Percentiles rank a stretch among this genome's conserved stretches.
Evolutionary conservation across 1,284 basidiomycete genomes (phyloP).

Genomic region (Macrocystidia cucumis): DNA sequence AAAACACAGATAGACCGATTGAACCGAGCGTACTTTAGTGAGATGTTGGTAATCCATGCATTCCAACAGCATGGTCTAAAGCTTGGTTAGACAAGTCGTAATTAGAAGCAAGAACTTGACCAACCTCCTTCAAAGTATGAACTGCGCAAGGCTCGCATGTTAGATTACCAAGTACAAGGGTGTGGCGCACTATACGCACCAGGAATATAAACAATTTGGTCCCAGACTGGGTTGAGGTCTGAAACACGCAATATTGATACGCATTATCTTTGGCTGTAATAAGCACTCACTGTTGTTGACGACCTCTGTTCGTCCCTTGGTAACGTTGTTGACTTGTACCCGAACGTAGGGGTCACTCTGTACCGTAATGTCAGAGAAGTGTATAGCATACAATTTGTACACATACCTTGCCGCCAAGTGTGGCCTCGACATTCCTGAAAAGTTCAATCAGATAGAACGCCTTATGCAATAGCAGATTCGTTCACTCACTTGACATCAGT

Average conservation of each 20-base stretch:
- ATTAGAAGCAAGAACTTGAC: conserved; percentile 6
- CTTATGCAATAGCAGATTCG: conserved; percentile 8
- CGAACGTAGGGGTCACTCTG: conserved; percentile 91
- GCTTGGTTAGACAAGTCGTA: not conserved
- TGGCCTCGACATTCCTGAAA: conserved; percentile 75
- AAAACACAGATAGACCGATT: not conserved
- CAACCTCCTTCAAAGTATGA: conserved; percentile 37
- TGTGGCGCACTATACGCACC: conserved; percentile 35
- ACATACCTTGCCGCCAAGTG: conserved; percentile 75
- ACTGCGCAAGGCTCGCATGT: conserved; percentile 19
- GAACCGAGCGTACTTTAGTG: conserved; percentile 53
- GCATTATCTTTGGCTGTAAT: conserved; percentile 2
- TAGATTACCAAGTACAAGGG: conserved; percentile 4
- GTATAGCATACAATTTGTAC: conserved; percentile 11
- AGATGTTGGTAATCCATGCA: conserved; percentile 95
- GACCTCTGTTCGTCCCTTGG: conserved; percentile 81
- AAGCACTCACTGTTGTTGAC: conserved; percentile 70
- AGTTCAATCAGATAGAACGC: conserved; percentile 6
- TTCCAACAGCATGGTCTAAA: conserved; percentile 70
- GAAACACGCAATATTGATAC: conserved; percentile 11
- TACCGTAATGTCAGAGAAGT: conserved; percentile 9
- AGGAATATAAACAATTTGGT: conserved; percentile 88
- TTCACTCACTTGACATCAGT: conserved; percentile 82
- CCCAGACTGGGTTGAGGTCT: conserved; percentile 93
- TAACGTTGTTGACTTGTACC: conserved; percentile 70